phyloP scores from a whole-genome alignment of 2,329 filamentous ascomycete species.

The Tricladium varicosporioides region DNA sequence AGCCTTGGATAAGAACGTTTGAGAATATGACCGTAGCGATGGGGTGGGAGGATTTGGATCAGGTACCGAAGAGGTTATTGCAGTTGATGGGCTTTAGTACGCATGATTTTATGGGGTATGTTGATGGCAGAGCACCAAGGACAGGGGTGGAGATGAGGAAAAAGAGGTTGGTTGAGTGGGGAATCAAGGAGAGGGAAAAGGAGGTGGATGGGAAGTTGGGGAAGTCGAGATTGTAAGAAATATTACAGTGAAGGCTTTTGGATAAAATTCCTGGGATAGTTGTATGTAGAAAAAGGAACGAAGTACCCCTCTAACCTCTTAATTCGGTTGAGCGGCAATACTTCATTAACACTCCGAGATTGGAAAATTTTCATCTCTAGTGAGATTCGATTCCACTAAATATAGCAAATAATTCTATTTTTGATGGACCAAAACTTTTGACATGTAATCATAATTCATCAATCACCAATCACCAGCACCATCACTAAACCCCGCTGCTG shows the following conservation, averaged over 20 bases:
- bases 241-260: no score
- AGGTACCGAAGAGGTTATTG: conserved; percentile 26
- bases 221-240: conserved; percentile 5
- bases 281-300: no score
- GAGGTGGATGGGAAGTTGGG: neutral
- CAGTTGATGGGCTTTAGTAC: conserved; percentile 30
- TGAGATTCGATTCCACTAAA: no score
- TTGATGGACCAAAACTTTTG: no score
- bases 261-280: no score
- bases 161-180: conserved; percentile 31
- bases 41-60: conserved; percentile 33
- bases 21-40: conserved; percentile 39
- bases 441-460: no score
- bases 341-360: no score
- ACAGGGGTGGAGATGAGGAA: conserved; percentile 32
- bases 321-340: no score
- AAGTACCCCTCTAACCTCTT: no score
- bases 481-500: conserved; percentile 23
- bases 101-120: conserved; percentile 32
- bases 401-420: no score
- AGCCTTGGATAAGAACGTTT: conserved; percentile 37
- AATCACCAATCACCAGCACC: neutral
- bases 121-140: conserved; percentile 29
- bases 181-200: conserved; percentile 13
- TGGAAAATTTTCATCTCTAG: no score